Base-by-base conservation (phyloP, 352 stramenopile genomes). In the Phytophthora meadii region DNA sequence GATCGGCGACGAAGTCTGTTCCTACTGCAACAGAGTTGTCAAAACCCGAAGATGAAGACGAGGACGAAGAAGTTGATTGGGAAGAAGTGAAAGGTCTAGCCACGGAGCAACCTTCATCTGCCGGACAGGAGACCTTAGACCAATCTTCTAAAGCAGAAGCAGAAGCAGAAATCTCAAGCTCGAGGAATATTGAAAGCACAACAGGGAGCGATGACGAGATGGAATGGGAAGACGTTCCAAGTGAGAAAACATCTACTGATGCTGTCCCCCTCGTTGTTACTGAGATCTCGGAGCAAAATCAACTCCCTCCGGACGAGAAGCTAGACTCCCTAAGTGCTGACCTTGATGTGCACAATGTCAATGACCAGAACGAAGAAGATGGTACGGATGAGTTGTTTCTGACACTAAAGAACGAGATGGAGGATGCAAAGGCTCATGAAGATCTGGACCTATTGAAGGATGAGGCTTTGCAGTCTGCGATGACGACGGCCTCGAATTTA, bases 401-500 rank as follows among this genome's bases (percentile, higher is more conserved):
- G 30, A 84, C 79, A 15, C 62, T 94, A 8, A 87, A 82, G 50
- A 75, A 71, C 32, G 86, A 94, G 57, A 72, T 93, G 22, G 86
- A 94, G 48, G 86, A 94, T 39, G 82, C 77, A 2, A 88, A 86
- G 48, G 84, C 77, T 0, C 79, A 93, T 47, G 73, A 82, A 58
- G 86, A 93, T 72, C 53, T 94, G 11, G 68, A 78, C 8, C 54
- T 77, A 39, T 63, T 90, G 3, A 82, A 87, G 49, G 68, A 86
- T 48, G 87, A 95, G 53, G 87, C 87, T 14, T 56, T 95, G 25
- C 74, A 91, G 19, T 93, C 87, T 57, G 87, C 84, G 2, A 88
- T 95, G 54, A 70, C 63, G 4, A 95, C 87, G 11, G 87, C 87
- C n/a, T 92, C 87, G 0, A 95, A 95, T 52, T 73, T 95, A 14